These are phyloP conservation scores for Thermothielavioides terrestris DNA, from an alignment of 495 filamentous ascomycete genomes.

Conservation along the genomic window DNA sequence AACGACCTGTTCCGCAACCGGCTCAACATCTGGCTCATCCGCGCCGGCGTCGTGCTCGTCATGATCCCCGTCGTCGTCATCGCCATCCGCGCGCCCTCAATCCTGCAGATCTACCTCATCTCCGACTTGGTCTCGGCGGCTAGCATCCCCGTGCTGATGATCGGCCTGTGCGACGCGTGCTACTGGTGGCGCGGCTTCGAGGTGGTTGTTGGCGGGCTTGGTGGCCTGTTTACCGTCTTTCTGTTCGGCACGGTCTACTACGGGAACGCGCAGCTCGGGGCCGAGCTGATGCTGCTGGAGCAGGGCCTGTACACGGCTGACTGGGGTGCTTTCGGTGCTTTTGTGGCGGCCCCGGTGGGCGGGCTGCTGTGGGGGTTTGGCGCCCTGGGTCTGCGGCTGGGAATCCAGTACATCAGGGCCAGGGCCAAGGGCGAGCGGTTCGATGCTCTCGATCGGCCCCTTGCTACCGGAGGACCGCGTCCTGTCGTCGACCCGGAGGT, in stretches of 20 bases:
- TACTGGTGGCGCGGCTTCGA: constrained; percentile 72
- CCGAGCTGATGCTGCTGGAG: constrained; percentile 58
- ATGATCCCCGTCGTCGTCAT: constrained; percentile 63
- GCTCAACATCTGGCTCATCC: constrained; percentile 60
- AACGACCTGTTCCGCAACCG: constrained; percentile 74
- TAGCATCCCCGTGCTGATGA: constrained; percentile 56
- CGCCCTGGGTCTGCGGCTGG: constrained; percentile 47
- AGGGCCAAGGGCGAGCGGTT: constrained; percentile 47
- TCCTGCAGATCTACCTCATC: constrained; percentile 70
- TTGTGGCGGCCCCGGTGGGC: constrained; percentile 64
- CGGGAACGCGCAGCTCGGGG: constrained; percentile 53
- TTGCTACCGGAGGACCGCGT: constrained; percentile 4
- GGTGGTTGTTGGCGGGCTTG: constrained; percentile 60
- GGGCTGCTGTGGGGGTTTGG: constrained; percentile 59
- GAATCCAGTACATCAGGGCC: constrained; percentile 43
- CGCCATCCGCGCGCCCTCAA: constrained; percentile 59
- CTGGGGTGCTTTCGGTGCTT: constrained; percentile 73
- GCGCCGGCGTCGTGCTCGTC: constrained; percentile 53
- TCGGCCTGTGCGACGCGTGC: constrained; percentile 52
- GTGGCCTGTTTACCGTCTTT: constrained; percentile 65
- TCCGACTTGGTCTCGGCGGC: constrained; percentile 64
- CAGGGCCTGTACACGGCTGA: constrained; percentile 60
- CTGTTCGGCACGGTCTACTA: constrained; percentile 65
- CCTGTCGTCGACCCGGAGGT: constrained; percentile 4
- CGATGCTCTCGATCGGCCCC: constrained; percentile 53